Conservation (phyloP, 768 basidiomycete genomes). For the Hypholoma fasciculare region DNA sequence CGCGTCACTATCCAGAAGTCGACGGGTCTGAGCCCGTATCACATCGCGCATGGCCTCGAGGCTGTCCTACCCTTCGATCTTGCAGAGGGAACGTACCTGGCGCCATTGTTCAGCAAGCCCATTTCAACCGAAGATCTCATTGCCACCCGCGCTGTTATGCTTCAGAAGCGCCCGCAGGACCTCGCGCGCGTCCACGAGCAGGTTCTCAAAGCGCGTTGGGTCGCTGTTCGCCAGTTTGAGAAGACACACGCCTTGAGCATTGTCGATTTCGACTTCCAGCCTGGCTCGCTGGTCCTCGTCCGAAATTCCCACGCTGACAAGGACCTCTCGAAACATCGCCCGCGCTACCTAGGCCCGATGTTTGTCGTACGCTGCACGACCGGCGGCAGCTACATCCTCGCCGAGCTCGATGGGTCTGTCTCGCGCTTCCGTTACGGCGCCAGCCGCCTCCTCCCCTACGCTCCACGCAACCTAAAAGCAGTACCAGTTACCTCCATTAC, state of each 20-base stretch:
- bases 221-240: too few species aligned
- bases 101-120: not conserved
- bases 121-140: constrained; percentile 9
- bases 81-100: constrained; percentile 12
- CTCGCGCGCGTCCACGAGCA: not conserved
- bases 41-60: constrained; percentile 29
- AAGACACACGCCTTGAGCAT: not conserved
- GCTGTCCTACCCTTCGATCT: constrained; percentile 23
- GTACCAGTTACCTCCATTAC: not conserved
- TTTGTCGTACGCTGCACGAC: not conserved
- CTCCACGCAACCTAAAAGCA: not conserved
- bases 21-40: constrained; percentile 32
- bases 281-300: not conserved
- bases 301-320: not conserved
- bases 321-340: not conserved
- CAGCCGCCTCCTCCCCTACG: not conserved
- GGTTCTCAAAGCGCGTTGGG: too few species aligned
- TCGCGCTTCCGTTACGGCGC: not conserved
- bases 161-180: constrained; percentile 9
- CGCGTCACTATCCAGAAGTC: constrained; percentile 23
- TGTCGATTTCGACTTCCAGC: not conserved
- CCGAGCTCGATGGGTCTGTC: not conserved
- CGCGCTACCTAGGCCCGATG: not conserved
- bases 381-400: not conserved
- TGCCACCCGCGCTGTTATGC: not conserved